Conservation (phyloP, 1,139 yeast genomes). For the Geotrichum fermentans region DNA sequence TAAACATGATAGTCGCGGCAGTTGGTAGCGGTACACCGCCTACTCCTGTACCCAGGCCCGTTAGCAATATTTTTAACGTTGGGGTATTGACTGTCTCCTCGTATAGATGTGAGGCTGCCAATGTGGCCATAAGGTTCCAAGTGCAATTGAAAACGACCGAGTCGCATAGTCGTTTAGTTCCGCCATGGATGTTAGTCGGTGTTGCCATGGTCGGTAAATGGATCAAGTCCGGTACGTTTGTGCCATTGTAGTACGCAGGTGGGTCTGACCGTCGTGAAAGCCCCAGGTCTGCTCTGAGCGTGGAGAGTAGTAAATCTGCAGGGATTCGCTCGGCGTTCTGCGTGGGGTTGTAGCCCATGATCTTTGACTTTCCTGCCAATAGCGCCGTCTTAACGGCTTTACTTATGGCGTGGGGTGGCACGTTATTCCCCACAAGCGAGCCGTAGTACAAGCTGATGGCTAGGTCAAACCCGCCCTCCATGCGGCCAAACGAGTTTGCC, state of each 20-base stretch:
- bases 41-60: slow-evolving; percentile 51
- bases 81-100: neutral
- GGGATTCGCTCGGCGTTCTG: slow-evolving; percentile 27
- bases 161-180: neutral
- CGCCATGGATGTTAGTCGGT: slow-evolving; percentile 14
- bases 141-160: slow-evolving; percentile 43
- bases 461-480: slow-evolving; percentile 52
- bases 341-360: slow-evolving; percentile 39
- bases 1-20: slow-evolving; percentile 17
- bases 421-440: slow-evolving; percentile 23
- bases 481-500: slow-evolving; percentile 49
- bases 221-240: slow-evolving; percentile 34
- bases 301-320: neutral
- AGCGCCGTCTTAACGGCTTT: slow-evolving; percentile 28
- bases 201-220: slow-evolving; percentile 49
- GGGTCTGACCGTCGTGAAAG: neutral
- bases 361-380: slow-evolving; percentile 12
- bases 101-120: slow-evolving; percentile 29
- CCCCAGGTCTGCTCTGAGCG: neutral
- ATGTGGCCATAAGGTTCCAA: slow-evolving; percentile 41
- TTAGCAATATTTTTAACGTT: slow-evolving; percentile 35
- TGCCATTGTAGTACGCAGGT: neutral
- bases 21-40: slow-evolving; percentile 41
- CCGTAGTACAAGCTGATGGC: slow-evolving; percentile 41
- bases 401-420: slow-evolving; percentile 23